A percentile compares a stretch with the other conserved stretches of the same genome.
Conservation (phyloP, 208 protist species). For the Leishmania braziliensis region DNA sequence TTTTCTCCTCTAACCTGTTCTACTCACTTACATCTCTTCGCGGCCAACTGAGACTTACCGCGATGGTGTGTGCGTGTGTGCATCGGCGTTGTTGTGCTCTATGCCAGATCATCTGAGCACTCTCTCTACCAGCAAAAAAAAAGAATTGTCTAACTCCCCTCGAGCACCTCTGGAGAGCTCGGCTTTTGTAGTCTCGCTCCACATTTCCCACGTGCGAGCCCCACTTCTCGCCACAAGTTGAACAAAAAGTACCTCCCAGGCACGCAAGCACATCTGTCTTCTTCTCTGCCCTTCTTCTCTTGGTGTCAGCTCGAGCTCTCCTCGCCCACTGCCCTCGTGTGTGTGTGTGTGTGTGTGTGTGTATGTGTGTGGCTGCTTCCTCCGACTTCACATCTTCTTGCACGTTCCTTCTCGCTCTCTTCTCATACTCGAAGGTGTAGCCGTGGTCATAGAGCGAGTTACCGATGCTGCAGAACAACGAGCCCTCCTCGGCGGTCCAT, state of each 20-base stretch:
- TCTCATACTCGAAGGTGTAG: neutral
- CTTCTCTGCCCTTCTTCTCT: neutral
- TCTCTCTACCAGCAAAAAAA: neutral
- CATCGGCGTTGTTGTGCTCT: neutral
- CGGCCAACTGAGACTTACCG: neutral
- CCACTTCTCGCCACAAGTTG: neutral
- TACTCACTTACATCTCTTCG: neutral
- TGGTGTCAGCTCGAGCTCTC: neutral
- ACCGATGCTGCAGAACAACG: constrained; percentile 9
- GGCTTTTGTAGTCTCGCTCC: neutral
- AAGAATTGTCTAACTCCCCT: neutral
- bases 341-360: neutral
- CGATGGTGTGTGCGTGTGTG: neutral
- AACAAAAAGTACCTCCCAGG: neutral
- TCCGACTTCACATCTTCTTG: neutral
- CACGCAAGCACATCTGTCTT: neutral
- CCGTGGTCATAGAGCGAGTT: neutral
- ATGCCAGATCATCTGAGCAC: neutral
- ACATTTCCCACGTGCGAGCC: neutral
- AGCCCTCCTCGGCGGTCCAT: constrained; percentile 17
- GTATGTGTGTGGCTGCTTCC: neutral
- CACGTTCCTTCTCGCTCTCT: neutral
- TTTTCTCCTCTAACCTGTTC: neutral
- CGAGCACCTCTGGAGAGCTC: neutral
- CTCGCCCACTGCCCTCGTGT: neutral